phyloP scores from a whole-genome alignment of 176 grass and related monocot genomes.

The Eremochloa ophiuroides region DNA sequence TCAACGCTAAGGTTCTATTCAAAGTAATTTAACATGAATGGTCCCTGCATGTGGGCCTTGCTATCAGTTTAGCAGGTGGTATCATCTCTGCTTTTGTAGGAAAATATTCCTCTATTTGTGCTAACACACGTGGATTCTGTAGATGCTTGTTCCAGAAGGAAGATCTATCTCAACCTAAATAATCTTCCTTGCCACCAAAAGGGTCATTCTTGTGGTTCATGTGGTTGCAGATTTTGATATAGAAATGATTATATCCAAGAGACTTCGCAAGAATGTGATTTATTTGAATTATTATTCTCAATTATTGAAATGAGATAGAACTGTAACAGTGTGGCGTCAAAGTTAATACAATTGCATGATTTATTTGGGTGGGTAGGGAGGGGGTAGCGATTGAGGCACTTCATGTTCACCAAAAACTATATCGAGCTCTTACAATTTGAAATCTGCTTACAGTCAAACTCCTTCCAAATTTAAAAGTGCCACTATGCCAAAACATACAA shows the following conservation, averaged over 20 bases:
- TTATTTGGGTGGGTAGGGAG: too few relatives aligned
- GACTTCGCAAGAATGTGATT: not conserved
- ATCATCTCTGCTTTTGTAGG: not conserved
- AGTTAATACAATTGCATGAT: too few relatives aligned
- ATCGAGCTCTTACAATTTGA: too few relatives aligned
- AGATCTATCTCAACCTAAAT: not conserved
- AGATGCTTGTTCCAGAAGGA: constrained; percentile 11
- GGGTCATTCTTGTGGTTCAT: not conserved
- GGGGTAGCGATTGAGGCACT: too few relatives aligned
- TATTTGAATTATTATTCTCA: not conserved
- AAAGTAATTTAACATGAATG: not conserved
- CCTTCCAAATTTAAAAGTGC: too few relatives aligned
- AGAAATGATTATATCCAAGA: not conserved
- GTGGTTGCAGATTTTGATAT: not conserved
- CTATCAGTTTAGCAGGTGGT: not conserved
- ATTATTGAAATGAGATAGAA: not conserved
- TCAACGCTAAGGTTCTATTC: constrained; percentile 13
- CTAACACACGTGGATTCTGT: not conserved
- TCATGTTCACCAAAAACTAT: too few relatives aligned
- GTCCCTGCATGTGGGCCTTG: not conserved
- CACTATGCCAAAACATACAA: too few relatives aligned
- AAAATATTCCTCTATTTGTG: not conserved
- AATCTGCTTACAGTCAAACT: too few relatives aligned
- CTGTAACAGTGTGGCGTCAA: not conserved
- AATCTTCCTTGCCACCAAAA: not conserved